Percentiles rank a stretch among this genome's conserved stretches.
These are phyloP conservation scores for Amylostereum areolatum DNA, from an alignment of 1,284 basidiomycete genomes.

Conservation along the genomic window DNA sequence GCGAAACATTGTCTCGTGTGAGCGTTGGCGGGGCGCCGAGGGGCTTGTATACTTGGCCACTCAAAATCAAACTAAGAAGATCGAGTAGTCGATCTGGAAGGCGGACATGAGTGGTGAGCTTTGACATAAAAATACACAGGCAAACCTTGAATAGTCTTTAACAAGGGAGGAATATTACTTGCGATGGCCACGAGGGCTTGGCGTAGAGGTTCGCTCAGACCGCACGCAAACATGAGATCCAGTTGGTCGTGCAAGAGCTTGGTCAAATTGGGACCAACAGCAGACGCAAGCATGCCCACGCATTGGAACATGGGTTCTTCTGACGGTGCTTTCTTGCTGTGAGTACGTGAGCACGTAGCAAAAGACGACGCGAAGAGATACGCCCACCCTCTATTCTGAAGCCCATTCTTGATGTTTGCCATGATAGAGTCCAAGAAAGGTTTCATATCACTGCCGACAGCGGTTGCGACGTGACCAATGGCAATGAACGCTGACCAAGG, in stretches of 20 bases:
- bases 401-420: constrained; percentile 82
- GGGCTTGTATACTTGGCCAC: constrained; percentile 80
- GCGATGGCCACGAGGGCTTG: constrained; percentile 87
- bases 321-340: constrained; percentile 85
- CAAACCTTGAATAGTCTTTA: constrained; percentile 89
- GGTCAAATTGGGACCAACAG: constrained; percentile 94
- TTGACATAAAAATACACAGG: constrained; percentile 2
- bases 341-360: constrained; percentile 4
- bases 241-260: constrained; percentile 95
- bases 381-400: constrained; percentile 78
- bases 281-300: constrained; percentile 91
- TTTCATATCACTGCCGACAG: constrained; percentile 93
- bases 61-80: constrained; percentile 72
- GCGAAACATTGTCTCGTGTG: constrained; percentile 46
- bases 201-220: constrained; percentile 85
- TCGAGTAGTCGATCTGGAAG: constrained; percentile 78
- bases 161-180: constrained; percentile 82
- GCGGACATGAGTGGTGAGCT: constrained; percentile 4
- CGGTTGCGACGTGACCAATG: constrained; percentile 91
- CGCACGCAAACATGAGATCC: constrained; percentile 95
- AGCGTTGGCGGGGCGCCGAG: constrained; percentile 71
- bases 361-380: constrained; percentile 5
- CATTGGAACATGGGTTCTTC: constrained; percentile 99
- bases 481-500: constrained; percentile 77
- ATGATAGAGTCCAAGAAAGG: constrained; percentile 93